Evolutionary conservation across 176 grass and related monocot genomes (phyloP).

Genomic region (Juncus effusus): DNA sequence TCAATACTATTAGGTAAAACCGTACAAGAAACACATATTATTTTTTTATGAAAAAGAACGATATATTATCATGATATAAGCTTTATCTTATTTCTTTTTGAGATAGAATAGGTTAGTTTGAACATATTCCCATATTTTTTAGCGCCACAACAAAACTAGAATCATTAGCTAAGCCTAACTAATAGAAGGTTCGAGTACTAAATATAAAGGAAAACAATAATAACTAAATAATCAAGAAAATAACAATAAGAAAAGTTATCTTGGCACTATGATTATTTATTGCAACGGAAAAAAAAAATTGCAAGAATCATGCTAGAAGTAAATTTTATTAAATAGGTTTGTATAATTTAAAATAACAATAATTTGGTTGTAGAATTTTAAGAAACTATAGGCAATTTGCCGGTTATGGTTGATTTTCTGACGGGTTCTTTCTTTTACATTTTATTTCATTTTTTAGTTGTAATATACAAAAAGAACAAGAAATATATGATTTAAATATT

Average conservation of each 20-base stretch:
- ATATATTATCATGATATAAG: no score
- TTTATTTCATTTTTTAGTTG: neutral
- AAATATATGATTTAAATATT: conserved; percentile 3
- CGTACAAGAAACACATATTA: no score
- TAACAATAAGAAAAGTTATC: conserved; percentile 2
- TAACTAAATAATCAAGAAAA: neutral
- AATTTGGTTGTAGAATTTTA: neutral
- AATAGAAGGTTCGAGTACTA: no score
- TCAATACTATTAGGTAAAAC: no score
- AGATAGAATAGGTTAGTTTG: no score
- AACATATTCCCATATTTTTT: no score
- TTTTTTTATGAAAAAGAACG: no score
- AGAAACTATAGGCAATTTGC: neutral
- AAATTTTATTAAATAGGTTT: conserved; percentile 7
- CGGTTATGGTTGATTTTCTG: neutral
- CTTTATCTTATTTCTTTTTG: no score
- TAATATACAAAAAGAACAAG: neutral
- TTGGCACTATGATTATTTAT: neutral
- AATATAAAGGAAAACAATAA: no score
- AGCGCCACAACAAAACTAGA: no score
- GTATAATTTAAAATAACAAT: neutral
- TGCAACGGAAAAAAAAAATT: neutral
- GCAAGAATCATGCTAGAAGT: neutral
- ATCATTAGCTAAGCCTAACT: no score
- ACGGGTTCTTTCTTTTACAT: neutral